Conservation (phyloP, 2,329 filamentous ascomycete genomes). For the Incumbomyces delicatus region DNA sequence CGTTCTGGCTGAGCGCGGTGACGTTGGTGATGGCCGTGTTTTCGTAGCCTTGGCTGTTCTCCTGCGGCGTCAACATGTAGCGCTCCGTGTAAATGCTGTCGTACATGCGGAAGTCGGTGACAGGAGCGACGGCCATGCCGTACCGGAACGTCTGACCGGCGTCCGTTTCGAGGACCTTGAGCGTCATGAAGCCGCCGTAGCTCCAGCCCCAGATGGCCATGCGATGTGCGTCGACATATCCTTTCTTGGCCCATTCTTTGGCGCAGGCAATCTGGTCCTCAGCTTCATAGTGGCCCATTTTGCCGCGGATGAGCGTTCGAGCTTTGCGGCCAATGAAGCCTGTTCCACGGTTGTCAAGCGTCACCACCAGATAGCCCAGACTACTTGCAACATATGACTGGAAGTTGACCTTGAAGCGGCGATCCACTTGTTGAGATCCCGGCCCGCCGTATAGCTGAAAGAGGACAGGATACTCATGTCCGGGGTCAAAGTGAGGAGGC, state of each 20-base stretch:
- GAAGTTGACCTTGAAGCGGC: slow-evolving; percentile 75
- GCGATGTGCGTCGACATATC: slow-evolving; percentile 70
- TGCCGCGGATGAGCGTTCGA: slow-evolving; percentile 69
- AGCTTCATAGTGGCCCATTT: slow-evolving; percentile 77
- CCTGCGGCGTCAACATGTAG: slow-evolving; percentile 90
- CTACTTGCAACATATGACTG: slow-evolving; percentile 77
- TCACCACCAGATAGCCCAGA: slow-evolving; percentile 88
- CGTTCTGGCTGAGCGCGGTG: slow-evolving; percentile 60
- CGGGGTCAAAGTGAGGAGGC: slow-evolving; percentile 75
- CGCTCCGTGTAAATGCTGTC: slow-evolving; percentile 90
- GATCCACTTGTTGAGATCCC: slow-evolving; percentile 78
- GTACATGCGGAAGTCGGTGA: slow-evolving; percentile 97
- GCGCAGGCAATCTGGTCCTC: slow-evolving; percentile 85
- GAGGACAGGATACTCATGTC: slow-evolving; percentile 73
- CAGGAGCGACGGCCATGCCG: slow-evolving; percentile 94
- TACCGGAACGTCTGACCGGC: slow-evolving; percentile 86
- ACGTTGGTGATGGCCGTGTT: slow-evolving; percentile 66
- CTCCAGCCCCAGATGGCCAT: slow-evolving; percentile 98
- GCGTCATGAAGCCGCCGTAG: slow-evolving; percentile 87
- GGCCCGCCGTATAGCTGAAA: slow-evolving; percentile 94
- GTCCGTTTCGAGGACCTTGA: slow-evolving; percentile 90
- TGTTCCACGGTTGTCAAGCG: slow-evolving; percentile 86
- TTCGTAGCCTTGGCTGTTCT: slow-evolving; percentile 69
- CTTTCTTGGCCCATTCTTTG: slow-evolving; percentile 68
- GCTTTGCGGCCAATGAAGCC: slow-evolving; percentile 79